Base-by-base conservation (phyloP, 1,139 yeast species). In the Trichomonascaceae sp. region DNA sequence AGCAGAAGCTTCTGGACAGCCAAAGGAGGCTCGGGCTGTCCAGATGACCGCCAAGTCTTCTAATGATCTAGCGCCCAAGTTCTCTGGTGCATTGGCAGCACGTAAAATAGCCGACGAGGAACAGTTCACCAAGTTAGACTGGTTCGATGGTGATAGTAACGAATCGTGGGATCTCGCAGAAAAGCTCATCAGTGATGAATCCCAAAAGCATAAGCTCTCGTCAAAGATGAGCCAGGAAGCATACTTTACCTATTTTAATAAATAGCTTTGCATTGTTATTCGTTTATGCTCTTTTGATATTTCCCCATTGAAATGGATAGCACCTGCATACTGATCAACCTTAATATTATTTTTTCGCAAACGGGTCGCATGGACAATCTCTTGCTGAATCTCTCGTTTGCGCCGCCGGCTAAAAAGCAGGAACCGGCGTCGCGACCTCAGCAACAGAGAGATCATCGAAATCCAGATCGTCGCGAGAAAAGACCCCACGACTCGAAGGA, bases 81-180 rank as follows among this genome's bases (percentile, higher is more conserved):
- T 81, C 38, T 89, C 94, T 2, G 89, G 85, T 20, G 87, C 95
- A 0, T 65, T 87, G 35, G 64, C 71, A 40, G 81, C 82, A 28
- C 71, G 77, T 41, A 80, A 79, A 50, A 59, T 65, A 31, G 82
- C 78, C 31, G 89, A 77, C 36, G 94, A 81, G 41, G 96, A 87
- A 52, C 64, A 60, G 17, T 71, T 73, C 62, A 48, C 54, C 9
- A 47, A 56, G 1, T 51, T 72, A 41, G 59, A 56, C n/a, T 76
- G 80, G 79, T 45, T 51, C 29, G 65, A 60, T 28, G 42, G 59
- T 4, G 59, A 60, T 22, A 64, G 64, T 18, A 60, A 54, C 3
- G 57, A 54, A 6, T 57, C 67, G 1, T 50, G 54, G 39, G 45
- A 44, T 4, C 38, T 58, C 22, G 61, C 59, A 36, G 54, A 53